These are phyloP conservation scores for Gossypium bickii DNA, from an alignment of 345 rosid genomes.

Conservation along the genomic window DNA sequence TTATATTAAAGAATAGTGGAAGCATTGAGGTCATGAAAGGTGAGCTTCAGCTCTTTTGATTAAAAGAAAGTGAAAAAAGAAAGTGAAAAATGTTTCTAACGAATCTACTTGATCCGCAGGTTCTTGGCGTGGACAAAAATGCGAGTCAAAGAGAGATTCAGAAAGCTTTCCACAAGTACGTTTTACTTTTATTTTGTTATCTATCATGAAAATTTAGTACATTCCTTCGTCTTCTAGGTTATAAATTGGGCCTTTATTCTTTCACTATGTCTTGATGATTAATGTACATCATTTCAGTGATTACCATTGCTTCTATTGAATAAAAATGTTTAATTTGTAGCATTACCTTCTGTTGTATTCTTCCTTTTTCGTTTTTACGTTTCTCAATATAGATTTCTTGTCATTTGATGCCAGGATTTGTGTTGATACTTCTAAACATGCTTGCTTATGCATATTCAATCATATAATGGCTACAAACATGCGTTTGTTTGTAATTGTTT, in stretches of 20 bases:
- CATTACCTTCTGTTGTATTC: background rate
- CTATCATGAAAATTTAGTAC: background rate
- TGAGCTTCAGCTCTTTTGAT: background rate
- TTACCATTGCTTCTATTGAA: background rate
- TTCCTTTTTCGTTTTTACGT: background rate
- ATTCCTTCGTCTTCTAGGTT: background rate
- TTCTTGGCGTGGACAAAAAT: conserved; percentile 77
- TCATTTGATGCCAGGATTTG: background rate
- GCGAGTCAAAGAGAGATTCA: conserved; percentile 92
- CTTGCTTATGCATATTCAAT: background rate
- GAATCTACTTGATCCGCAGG: conserved; percentile 35
- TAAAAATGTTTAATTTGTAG: background rate
- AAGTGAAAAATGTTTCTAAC: background rate
- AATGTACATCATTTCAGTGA: background rate
- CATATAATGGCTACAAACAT: background rate
- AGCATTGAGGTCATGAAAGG: background rate
- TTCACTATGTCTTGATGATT: background rate
- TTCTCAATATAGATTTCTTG: background rate
- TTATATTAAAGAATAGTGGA: background rate
- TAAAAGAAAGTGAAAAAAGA: background rate
- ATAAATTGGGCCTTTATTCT: background rate
- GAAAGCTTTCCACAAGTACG: conserved; percentile 96
- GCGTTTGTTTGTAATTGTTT: background rate
- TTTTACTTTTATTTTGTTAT: background rate
- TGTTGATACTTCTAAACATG: background rate